Evolutionary conservation across 208 protist genomes (phyloP), one percentile per base, ranked within the genome.

Genomic region (Tritrichomonas musculus): DNA sequence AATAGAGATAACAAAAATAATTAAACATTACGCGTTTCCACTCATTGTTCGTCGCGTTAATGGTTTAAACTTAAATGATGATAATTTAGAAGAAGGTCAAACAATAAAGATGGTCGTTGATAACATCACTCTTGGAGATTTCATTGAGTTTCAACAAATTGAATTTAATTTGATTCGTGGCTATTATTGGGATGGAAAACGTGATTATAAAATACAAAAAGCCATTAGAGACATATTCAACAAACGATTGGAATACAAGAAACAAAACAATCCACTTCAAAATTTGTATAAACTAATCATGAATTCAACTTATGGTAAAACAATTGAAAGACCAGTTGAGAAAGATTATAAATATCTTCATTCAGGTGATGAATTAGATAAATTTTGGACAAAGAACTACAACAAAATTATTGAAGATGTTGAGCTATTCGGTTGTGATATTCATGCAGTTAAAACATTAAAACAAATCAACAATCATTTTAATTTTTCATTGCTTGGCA

Each of bases 231-330:
- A 84, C 0, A 30, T 84, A 22, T 84, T 84, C 53, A 22, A 49
- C 17, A 84, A 84, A 84, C 2, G 73, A n/a, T 0, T 84, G 5
- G 73, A 84, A 84, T 84, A 84, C n/a, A 84, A 84, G 25, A 49
- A 53, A 53, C 41, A 84, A 33, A n/a, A 44, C 30, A 84, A 84
- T 53, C 36, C 41, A 53, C 36, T 84, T 5, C 73, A 84, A 44
- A 20, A 44, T 47, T 4, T 77, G 8, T 77, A 77, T 44, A 77
- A 77, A 77, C 44, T 77, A 77, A 84, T 84, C 36, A 84, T 53
- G 73, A 84, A 84, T 84, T 33, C 17, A 13, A 53, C 41, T 53
- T 84, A 84, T 53, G 73, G 73, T 53, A 84, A 84, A 53, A 53
- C 44, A n/a, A 84, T 84, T 33, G n/a, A 84, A 53, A 84, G 53